Conservation (phyloP, 345 rosid genomes). For the Aegle marmelos region DNA sequence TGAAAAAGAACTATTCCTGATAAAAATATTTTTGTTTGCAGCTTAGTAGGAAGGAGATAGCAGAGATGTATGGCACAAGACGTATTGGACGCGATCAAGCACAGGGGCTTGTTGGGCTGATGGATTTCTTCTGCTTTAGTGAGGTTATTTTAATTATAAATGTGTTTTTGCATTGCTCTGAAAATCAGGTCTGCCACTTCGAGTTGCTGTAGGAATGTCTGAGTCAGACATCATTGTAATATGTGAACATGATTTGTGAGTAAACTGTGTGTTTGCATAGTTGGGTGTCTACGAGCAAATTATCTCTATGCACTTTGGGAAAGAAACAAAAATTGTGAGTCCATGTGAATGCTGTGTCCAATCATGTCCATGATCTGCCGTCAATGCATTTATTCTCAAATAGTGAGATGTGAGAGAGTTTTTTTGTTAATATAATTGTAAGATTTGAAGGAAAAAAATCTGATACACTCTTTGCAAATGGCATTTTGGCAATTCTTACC, state of each 20-base stretch:
- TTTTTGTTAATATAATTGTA: neutral
- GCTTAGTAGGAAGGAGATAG: slow-evolving; percentile 68
- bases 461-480: neutral
- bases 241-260: neutral
- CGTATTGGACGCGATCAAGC: slow-evolving; percentile 95
- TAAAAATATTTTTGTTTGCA: slow-evolving; percentile 29
- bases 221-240: neutral
- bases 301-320: neutral
- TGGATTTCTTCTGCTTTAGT: slow-evolving; percentile 98
- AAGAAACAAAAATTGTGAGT: neutral
- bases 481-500: neutral
- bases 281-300: neutral
- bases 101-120: slow-evolving; percentile 81
- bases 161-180: neutral
- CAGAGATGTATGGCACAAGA: slow-evolving; percentile 73
- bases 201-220: neutral
- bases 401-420: neutral
- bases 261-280: neutral
- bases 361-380: neutral
- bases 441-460: neutral
- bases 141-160: slow-evolving; percentile 52
- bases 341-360: neutral
- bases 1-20: neutral
- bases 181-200: neutral
- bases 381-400: neutral